These are phyloP conservation scores for Aspergillus sclerotiicarbonarius DNA, from an alignment of 495 filamentous ascomycete genomes.

Conservation along the genomic window DNA sequence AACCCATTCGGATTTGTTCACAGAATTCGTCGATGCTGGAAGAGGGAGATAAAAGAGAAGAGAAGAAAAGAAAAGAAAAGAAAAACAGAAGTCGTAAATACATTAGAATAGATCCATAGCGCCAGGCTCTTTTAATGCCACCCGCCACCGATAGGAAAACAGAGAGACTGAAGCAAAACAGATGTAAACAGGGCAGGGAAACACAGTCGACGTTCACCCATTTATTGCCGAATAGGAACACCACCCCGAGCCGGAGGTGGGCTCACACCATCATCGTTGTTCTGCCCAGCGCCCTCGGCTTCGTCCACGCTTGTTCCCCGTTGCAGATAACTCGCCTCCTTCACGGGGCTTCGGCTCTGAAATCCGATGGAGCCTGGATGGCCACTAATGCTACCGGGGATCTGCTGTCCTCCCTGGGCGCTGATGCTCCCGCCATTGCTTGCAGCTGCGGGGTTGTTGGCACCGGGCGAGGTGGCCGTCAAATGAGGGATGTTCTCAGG, in stretches of 20 bases:
- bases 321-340: constrained; percentile 81
- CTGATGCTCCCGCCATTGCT: constrained; percentile 46
- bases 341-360: constrained; percentile 74
- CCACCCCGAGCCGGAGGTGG: constrained; percentile 52
- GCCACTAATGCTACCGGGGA: constrained; percentile 47
- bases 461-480: constrained; percentile 67
- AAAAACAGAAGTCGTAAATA: constrained; percentile 12
- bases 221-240: constrained; percentile 61
- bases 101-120: constrained; percentile 32
- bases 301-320: constrained; percentile 74
- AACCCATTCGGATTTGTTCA: too few species aligned
- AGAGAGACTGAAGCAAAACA: constrained; percentile 13
- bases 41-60: not conserved
- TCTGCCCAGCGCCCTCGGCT: constrained; percentile 39
- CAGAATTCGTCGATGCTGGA: too few species aligned
- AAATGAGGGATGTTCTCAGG: constrained; percentile 96
- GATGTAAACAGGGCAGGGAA: constrained; percentile 5
- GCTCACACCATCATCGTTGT: constrained; percentile 39
- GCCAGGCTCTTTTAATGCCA: constrained; percentile 43
- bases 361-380: constrained; percentile 48
- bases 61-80: not conserved
- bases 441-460: constrained; percentile 38
- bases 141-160: constrained; percentile 19
- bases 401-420: constrained; percentile 37
- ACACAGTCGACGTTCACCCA: constrained; percentile 4